Base-by-base conservation (phyloP, 306 rosid genomes). In the Canavalia gladiata region DNA sequence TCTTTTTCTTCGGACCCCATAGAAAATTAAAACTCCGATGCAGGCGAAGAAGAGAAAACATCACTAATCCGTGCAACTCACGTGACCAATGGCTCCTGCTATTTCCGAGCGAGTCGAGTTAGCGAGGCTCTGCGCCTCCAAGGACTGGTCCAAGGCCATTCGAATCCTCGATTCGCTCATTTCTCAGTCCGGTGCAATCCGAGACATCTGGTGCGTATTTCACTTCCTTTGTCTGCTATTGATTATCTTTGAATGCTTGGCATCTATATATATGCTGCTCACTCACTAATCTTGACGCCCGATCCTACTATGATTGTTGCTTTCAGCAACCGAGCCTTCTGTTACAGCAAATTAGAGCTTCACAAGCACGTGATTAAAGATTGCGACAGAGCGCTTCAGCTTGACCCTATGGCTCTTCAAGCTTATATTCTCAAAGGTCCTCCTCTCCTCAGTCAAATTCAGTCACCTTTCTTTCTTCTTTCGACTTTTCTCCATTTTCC, bases 71-170 rank as follows among this genome's bases (percentile, higher is more conserved):
- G 70, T 43, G 83, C 81, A 72, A 86, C 81, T 69, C 76, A 46
- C 43, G 56, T 46, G 55, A 52, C 42, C 75, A 71, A 92, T 92
- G 97, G 87, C 88, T 66, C 72, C 93, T 51, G 78, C 87, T 30
- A 47, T 76, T 87, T 88, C 95, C 42, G 91, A 91, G 88, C 86
- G 98, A 63, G 87, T 77, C 41, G 91, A 95, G 83, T 88, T 95
- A 2, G 95, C 97, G 79, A 90, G 83, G 86, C 93, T 89, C 58
- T 95, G 97, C 69, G 82, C 87, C 90, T 90, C 92, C 34, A 90
- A 87, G 81, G 94, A 95, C 85, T 95, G 97, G 98, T 91, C 97
- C 89, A 95, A 91, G 74, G 98, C 98, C 72, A 92, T 95, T 83
- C 89, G 97, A 83, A 83, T 92, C 81, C 91, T 95, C 67, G 97